phyloP scores from a whole-genome alignment of 352 stramenopile genomes.

The Pythium coloratum region DNA sequence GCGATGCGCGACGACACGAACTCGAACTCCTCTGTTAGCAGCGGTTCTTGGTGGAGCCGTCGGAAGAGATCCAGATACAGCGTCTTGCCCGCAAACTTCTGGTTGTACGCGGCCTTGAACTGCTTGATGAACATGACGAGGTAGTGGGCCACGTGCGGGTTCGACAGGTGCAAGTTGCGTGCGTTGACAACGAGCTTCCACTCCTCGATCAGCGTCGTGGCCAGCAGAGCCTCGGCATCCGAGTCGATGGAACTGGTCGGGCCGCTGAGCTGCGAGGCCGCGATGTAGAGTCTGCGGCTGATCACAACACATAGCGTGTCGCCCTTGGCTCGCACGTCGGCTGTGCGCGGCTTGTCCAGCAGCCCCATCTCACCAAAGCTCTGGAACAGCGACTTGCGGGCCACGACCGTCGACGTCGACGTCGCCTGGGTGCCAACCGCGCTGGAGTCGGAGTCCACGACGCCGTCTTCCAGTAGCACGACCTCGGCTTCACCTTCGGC shows the following conservation, averaged over 20 bases:
- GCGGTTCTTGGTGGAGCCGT: slow-evolving; percentile 56
- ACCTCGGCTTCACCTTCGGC: slow-evolving; percentile 59
- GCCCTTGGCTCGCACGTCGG: slow-evolving; percentile 47
- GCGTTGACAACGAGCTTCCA: slow-evolving; percentile 67
- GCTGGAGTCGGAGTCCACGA: background rate
- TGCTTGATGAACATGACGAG: slow-evolving; percentile 75
- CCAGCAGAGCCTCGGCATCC: slow-evolving; percentile 56
- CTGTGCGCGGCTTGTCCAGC: slow-evolving; percentile 51
- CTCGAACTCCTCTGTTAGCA: slow-evolving; percentile 51
- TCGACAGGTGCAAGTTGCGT: slow-evolving; percentile 61
- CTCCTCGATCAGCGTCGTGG: slow-evolving; percentile 67
- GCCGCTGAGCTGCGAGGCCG: slow-evolving; percentile 38
- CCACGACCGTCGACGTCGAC: slow-evolving; percentile 36
- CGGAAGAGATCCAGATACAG: slow-evolving; percentile 72
- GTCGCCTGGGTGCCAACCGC: slow-evolving; percentile 2
- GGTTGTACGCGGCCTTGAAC: slow-evolving; percentile 75
- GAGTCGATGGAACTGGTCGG: slow-evolving; percentile 33
- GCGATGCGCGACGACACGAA: slow-evolving; percentile 53
- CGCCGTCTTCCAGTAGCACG: slow-evolving; percentile 41
- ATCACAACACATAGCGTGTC: slow-evolving; percentile 47
- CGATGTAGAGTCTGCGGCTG: slow-evolving; percentile 48
- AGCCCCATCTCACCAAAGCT: slow-evolving; percentile 84
- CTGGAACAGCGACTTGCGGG: slow-evolving; percentile 61
- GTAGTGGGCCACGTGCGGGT: slow-evolving; percentile 63
- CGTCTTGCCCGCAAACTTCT: slow-evolving; percentile 77